A percentile compares a stretch with the other conserved stretches of the same genome.
These are phyloP conservation scores for Talaromyces ruber DNA, from an alignment of 495 filamentous ascomycete species.

Conservation along the genomic window DNA sequence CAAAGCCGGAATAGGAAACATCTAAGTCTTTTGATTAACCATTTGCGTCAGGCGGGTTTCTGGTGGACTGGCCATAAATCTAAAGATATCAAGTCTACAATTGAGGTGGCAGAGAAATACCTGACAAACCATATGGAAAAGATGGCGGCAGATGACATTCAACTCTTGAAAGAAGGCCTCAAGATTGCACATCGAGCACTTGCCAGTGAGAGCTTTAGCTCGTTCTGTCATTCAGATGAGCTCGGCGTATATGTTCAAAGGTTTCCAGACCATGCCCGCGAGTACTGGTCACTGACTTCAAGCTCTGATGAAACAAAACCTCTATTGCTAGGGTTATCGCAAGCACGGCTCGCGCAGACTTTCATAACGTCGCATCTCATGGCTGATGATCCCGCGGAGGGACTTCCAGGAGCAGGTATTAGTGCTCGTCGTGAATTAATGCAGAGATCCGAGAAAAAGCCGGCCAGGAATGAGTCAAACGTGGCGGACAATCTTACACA, in stretches of 20 bases:
- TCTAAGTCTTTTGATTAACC: slow-evolving; percentile 59
- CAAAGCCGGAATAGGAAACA: slow-evolving; percentile 58
- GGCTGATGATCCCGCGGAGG: slow-evolving; percentile 36
- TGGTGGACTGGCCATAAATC: slow-evolving; percentile 74
- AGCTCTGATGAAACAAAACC: slow-evolving; percentile 16
- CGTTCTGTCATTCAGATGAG: slow-evolving; percentile 62
- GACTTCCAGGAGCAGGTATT: slow-evolving; percentile 42
- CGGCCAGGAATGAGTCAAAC: neutral
- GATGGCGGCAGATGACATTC: slow-evolving; percentile 51
- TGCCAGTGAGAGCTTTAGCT: slow-evolving; percentile 50
- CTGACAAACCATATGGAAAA: slow-evolving; percentile 41
- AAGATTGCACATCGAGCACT: slow-evolving; percentile 50
- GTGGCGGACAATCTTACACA: slow-evolving; percentile 7
- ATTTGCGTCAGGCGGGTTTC: slow-evolving; percentile 80
- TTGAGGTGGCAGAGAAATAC: slow-evolving; percentile 58
- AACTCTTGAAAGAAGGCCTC: slow-evolving; percentile 53
- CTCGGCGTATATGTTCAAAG: slow-evolving; percentile 61
- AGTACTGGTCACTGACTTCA: slow-evolving; percentile 56
- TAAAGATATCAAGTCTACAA: slow-evolving; percentile 49
- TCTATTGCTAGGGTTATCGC: slow-evolving; percentile 44
- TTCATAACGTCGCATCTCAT: slow-evolving; percentile 47
- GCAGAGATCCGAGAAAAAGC: slow-evolving; percentile 13
- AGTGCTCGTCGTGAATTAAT: slow-evolving; percentile 23
- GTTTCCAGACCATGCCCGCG: slow-evolving; percentile 45
- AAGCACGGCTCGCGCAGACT: slow-evolving; percentile 49